Conservation (phyloP, 164 flowering plant species). For the Echeveria elegans region DNA sequence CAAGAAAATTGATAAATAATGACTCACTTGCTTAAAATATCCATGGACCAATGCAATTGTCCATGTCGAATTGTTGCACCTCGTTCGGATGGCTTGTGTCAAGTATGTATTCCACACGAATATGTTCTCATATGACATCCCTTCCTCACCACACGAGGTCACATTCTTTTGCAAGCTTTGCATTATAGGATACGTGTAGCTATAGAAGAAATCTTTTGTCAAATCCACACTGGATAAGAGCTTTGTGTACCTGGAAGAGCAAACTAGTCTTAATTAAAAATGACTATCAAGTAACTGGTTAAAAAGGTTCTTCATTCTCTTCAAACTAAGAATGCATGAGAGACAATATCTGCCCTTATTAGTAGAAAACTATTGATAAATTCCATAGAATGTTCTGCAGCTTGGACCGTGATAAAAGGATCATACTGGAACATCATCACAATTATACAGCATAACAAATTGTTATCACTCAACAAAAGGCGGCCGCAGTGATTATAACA, state of each 20-base stretch:
- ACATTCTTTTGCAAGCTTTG: slow-evolving; percentile 87
- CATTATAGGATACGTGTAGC: slow-evolving; percentile 96
- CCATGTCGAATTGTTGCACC: slow-evolving; percentile 88
- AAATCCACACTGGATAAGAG: slow-evolving; percentile 91
- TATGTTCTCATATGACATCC: slow-evolving; percentile 81
- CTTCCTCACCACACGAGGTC: slow-evolving; percentile 44
- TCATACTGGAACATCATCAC: no score
- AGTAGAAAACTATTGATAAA: neutral
- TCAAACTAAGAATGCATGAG: neutral
- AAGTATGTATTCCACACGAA: slow-evolving; percentile 98
- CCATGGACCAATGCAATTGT: slow-evolving; percentile 96
- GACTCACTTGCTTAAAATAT: slow-evolving; percentile 78
- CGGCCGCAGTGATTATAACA: neutral
- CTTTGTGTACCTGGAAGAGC: slow-evolving; percentile 84
- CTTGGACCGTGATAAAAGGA: no score
- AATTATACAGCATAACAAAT: no score
- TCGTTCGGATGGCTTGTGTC: slow-evolving; percentile 65
- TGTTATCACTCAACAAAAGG: neutral
- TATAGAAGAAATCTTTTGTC: slow-evolving; percentile 90
- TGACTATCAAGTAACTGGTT: neutral
- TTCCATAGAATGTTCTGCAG: neutral
- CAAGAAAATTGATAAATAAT: neutral
- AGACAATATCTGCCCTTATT: neutral
- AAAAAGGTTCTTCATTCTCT: neutral
- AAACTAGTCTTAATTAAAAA: neutral